These are phyloP conservation scores for Cyanidium caldarium DNA, from an alignment of 23 red algal genomes.

Conservation along the genomic window DNA sequence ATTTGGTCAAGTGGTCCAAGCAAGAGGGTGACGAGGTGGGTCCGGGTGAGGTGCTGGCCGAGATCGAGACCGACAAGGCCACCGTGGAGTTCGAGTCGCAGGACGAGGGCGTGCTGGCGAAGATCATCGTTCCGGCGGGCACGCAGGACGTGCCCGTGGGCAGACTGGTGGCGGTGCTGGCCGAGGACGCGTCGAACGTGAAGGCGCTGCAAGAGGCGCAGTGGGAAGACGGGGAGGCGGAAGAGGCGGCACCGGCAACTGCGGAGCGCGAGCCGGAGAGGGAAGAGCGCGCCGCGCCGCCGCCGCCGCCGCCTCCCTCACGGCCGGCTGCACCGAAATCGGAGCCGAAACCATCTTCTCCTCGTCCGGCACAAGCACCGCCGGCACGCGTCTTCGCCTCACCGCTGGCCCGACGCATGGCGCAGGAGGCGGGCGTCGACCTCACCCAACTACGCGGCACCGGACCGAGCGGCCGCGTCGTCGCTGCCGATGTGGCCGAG, in stretches of 20 bases:
- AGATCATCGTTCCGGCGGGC: conserved; percentile 28
- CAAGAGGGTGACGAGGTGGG: conserved; percentile 55
- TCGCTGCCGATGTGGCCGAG: neutral
- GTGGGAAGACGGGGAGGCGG: neutral
- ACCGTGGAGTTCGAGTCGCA: conserved; percentile 76
- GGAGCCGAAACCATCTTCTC: too few species aligned
- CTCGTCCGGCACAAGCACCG: neutral
- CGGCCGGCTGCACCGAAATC: too few species aligned
- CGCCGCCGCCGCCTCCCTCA: neutral
- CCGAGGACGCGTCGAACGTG: conserved; percentile 5
- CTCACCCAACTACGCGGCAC: neutral
- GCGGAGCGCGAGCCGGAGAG: neutral
- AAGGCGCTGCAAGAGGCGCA: neutral
- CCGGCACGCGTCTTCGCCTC: neutral
- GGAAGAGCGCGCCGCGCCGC: neutral
- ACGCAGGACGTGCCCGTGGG: conserved; percentile 19
- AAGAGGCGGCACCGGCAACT: neutral
- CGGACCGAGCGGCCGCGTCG: neutral
- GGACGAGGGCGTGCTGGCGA: conserved; percentile 83
- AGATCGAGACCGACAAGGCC: conserved; percentile 98
- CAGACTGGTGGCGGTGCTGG: conserved; percentile 4
- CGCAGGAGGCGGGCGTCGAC: neutral
- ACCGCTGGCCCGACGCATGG: neutral
- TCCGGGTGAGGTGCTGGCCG: conserved; percentile 71
- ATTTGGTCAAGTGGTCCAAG: conserved; percentile 63